A percentile compares a stretch with the other conserved stretches of the same genome.
Evolutionary conservation across 2,329 filamentous ascomycete species (phyloP).

Genomic region (Coniochaeta prunicola): DNA sequence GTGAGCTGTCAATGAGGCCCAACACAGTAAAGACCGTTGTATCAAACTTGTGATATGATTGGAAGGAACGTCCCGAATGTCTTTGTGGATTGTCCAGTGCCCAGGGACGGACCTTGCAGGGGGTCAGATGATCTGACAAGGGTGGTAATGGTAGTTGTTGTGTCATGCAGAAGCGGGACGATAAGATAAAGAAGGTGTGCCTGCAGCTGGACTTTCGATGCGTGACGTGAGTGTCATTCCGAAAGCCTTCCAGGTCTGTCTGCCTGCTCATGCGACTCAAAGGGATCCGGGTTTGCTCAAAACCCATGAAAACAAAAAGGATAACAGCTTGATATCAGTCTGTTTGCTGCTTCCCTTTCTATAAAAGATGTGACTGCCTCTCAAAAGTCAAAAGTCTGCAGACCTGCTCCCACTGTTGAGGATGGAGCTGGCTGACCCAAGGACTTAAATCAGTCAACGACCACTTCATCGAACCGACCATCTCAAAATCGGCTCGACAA

Average conservation of each 20-base stretch:
- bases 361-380: background rate
- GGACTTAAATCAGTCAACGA: background rate
- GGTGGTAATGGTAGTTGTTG: too few species aligned
- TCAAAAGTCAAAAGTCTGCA: background rate
- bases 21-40: background rate
- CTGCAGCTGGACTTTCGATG: background rate
- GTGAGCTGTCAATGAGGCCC: background rate
- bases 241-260: background rate
- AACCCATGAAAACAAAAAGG: background rate
- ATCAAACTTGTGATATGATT: background rate
- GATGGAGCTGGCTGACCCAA: background rate
- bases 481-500: background rate
- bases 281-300: background rate
- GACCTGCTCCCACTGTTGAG: background rate
- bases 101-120: background rate
- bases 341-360: background rate
- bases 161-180: background rate
- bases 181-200: background rate
- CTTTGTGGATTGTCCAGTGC: background rate
- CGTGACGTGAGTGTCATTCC: background rate
- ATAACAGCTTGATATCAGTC: background rate
- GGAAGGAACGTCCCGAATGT: background rate
- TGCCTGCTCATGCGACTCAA: background rate
- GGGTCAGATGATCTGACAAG: background rate
- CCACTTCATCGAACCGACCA: background rate